A percentile compares a stretch with the other conserved stretches of the same genome.
phyloP scores from a whole-genome alignment of 1,139 yeast species.

The Saccharomyces hybrid region DNA sequence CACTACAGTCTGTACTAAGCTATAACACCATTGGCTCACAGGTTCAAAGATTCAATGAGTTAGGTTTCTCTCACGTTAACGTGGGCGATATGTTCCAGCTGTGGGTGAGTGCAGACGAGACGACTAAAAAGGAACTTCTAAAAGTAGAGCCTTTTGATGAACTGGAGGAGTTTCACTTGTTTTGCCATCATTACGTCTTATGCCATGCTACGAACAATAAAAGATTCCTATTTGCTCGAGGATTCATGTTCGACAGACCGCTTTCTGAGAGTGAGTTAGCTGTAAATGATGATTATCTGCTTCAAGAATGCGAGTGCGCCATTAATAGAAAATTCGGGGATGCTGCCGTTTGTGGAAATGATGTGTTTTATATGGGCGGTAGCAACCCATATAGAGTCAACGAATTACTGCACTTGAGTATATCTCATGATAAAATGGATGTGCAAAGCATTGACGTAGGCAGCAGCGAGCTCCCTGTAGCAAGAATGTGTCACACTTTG shows the following conservation, averaged over 20 bases:
- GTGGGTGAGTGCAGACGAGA: conserved; percentile 44
- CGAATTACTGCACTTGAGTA: conserved; percentile 14
- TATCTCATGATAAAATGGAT: conserved; percentile 9
- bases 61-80: conserved; percentile 45
- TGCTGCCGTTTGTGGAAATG: background rate
- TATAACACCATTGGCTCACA: conserved; percentile 53
- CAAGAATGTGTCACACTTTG: conserved; percentile 58
- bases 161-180: conserved; percentile 72
- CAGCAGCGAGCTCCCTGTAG: conserved; percentile 19
- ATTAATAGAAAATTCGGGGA: conserved; percentile 41
- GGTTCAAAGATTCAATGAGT: conserved; percentile 40
- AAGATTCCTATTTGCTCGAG: conserved; percentile 11
- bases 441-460: conserved; percentile 4
- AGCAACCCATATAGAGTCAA: conserved; percentile 19
- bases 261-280: background rate
- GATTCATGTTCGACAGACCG: conserved; percentile 7
- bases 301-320: conserved; percentile 5
- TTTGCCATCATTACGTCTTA: conserved; percentile 64
- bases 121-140: conserved; percentile 40
- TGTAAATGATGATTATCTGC: background rate
- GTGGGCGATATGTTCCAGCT: conserved; percentile 49
- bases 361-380: conserved; percentile 40
- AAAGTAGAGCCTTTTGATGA: conserved; percentile 69
- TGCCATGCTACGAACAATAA: conserved; percentile 52
- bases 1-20: conserved; percentile 53